A percentile compares a stretch with the other conserved stretches of the same genome.
Evolutionary conservation across 352 stramenopile genomes (phyloP).

Genomic region (Phytopythium mirpurense): DNA sequence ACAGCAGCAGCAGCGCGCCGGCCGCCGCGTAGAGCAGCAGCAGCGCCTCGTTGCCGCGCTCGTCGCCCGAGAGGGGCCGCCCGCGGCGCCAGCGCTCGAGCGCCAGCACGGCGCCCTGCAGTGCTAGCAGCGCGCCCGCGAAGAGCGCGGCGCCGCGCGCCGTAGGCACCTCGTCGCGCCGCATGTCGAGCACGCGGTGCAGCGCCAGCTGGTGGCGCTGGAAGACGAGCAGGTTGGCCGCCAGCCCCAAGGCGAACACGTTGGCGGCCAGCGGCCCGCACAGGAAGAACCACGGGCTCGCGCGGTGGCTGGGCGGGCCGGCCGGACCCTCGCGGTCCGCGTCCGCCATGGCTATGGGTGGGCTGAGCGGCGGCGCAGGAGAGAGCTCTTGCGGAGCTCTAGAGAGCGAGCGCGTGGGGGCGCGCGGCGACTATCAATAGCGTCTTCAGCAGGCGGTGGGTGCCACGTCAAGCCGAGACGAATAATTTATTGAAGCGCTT

Average conservation of each 20-base stretch:
- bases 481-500: no score
- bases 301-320: slow-evolving; percentile 18
- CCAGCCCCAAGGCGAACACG: slow-evolving; percentile 56
- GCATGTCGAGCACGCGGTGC: slow-evolving; percentile 68
- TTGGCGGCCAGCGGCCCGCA: slow-evolving; percentile 67
- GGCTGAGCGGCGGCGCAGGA: no score
- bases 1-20: slow-evolving; percentile 41
- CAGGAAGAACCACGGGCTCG: slow-evolving; percentile 78
- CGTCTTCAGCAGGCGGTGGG: no score
- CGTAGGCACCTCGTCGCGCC: slow-evolving; percentile 51
- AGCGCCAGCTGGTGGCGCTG: slow-evolving; percentile 47
- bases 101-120: slow-evolving; percentile 58
- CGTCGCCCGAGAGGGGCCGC: slow-evolving; percentile 38
- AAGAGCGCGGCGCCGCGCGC: slow-evolving; percentile 36
- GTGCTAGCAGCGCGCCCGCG: slow-evolving; percentile 18
- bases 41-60: slow-evolving; percentile 62
- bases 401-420: no score
- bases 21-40: slow-evolving; percentile 56
- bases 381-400: no score
- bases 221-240: slow-evolving; percentile 63
- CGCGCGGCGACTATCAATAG: no score
- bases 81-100: slow-evolving; percentile 33
- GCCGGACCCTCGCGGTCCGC: slow-evolving; percentile 11
- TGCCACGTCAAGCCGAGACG: no score
- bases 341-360: slow-evolving; percentile 5